Conservation (phyloP, 176 grass and related monocot genomes). For the Ensete ventricosum region DNA sequence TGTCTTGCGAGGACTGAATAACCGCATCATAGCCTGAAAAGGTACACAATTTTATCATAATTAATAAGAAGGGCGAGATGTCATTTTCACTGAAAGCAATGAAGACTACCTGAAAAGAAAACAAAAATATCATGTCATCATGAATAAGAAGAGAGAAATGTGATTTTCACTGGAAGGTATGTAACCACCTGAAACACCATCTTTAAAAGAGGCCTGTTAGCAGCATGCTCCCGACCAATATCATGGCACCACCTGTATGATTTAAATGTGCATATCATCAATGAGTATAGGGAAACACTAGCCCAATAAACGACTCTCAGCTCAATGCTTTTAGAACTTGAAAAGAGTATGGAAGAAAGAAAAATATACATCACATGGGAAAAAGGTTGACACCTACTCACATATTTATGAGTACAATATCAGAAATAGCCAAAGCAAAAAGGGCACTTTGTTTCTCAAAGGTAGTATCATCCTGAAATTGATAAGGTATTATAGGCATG, state of each 20-base stretch:
- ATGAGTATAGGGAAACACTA: neutral
- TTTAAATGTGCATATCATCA: neutral
- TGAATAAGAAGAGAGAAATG: too few species aligned
- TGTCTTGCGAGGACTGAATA: slow-evolving; percentile 9
- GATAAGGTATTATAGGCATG: neutral
- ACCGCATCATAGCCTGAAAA: neutral
- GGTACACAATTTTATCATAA: neutral
- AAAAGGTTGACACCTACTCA: slow-evolving; percentile 21
- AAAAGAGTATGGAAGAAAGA: neutral
- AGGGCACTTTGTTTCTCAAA: slow-evolving; percentile 87
- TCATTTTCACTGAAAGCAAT: too few species aligned
- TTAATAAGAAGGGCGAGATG: too few species aligned
- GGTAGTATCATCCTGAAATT: slow-evolving; percentile 28
- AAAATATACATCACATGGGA: neutral
- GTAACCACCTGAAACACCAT: neutral
- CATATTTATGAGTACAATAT: slow-evolving; percentile 88
- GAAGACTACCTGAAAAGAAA: too few species aligned
- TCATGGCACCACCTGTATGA: slow-evolving; percentile 13
- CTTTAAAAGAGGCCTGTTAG: neutral
- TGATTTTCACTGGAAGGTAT: neutral
- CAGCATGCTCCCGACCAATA: slow-evolving; percentile 10
- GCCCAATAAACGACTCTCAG: neutral
- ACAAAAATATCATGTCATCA: too few species aligned
- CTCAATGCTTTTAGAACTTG: too few species aligned
- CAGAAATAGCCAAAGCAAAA: slow-evolving; percentile 77